phyloP scores from a whole-genome alignment of 139 green algal species.

The Chlorella sp. region DNA sequence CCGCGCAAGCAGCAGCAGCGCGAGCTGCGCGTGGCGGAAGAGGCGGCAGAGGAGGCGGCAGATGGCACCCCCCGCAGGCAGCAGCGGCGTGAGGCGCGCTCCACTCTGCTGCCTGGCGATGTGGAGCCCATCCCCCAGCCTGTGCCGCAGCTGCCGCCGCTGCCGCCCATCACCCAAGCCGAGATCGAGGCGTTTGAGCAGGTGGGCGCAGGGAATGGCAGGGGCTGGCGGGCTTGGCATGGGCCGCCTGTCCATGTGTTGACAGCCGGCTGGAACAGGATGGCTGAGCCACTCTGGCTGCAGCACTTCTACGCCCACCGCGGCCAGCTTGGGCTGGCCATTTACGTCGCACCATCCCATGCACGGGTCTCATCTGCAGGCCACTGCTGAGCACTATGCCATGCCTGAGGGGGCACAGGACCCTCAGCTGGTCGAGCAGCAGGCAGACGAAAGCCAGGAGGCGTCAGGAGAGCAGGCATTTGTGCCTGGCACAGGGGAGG shows the following conservation, averaged over 20 bases:
- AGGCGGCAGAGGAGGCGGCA: too few relatives aligned
- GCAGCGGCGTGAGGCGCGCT: too few relatives aligned
- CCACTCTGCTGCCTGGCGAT: too few relatives aligned
- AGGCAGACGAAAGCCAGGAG: background rate
- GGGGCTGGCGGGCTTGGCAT: background rate
- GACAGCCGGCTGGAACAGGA: background rate
- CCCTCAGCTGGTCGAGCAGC: background rate
- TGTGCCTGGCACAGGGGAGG: background rate
- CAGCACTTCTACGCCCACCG: background rate
- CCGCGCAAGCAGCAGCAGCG: too few relatives aligned
- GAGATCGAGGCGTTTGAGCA: conserved; percentile 25
- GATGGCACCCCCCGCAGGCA: too few relatives aligned
- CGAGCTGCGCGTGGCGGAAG: too few relatives aligned
- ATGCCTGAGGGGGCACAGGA: background rate
- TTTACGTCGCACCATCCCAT: too few relatives aligned
- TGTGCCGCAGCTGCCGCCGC: background rate
- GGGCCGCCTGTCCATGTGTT: too few relatives aligned
- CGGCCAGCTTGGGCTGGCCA: too few relatives aligned
- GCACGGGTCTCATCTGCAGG: background rate
- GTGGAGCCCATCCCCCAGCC: background rate
- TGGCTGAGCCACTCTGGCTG: background rate
- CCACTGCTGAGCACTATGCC: conserved; percentile 10
- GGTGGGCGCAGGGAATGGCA: background rate
- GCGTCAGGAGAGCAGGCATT: background rate
- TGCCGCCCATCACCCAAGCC: background rate